Base-by-base conservation (phyloP, 192 early-diverging fungal species). In the Diversispora epigaea region DNA sequence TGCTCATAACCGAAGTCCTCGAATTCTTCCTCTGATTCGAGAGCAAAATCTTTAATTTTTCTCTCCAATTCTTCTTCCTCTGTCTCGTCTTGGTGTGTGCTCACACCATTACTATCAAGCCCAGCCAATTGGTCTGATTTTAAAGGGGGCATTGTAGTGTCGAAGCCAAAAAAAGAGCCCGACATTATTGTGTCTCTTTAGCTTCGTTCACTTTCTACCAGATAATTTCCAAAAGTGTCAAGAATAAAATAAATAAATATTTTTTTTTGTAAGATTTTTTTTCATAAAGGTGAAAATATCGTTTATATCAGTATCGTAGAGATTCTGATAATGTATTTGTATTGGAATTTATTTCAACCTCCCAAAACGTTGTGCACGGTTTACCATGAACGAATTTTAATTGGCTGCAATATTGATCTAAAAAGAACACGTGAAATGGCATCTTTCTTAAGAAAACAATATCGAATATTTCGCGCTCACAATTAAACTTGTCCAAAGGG, bases 1-100 rank as follows among this genome's bases (percentile, higher is more conserved):
- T 84, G 89, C 47, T 85, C 90, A 87, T 71, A 91, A 82, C 83
- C 85, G 79, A 77, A 88, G 71, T 87, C 82, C 49, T 90, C 89
- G 62, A 89, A 76, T 66, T 90, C 89, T 70, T 86, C 83, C n/a
- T 76, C 76, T 45, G 76, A 81, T 63, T 75, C 77, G 12, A 80
- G 79, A 32, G 81, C 75, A 22, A 80, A 80, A 60, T 75, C 75
- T 68, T 79, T 78, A 43, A 80, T 75, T 62, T 76, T 76, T 12
- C 75, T 74, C 45, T 79, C 76, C 60, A 83, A 68, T 54, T 80
- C 80, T 49, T 68, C 73, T 17, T 76, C 55, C 14, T 55, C 56
- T n/a, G 64, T 46, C 44, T 39, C 61, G 40, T 49, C 57, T 12
- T 76, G 76, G 50, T 83, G 80, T 7, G 25, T 32, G 25, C 25